Percentiles rank a stretch among this genome's conserved stretches.
Conservation (phyloP, 2,329 filamentous ascomycete genomes). For the Emmonsia crescens region DNA sequence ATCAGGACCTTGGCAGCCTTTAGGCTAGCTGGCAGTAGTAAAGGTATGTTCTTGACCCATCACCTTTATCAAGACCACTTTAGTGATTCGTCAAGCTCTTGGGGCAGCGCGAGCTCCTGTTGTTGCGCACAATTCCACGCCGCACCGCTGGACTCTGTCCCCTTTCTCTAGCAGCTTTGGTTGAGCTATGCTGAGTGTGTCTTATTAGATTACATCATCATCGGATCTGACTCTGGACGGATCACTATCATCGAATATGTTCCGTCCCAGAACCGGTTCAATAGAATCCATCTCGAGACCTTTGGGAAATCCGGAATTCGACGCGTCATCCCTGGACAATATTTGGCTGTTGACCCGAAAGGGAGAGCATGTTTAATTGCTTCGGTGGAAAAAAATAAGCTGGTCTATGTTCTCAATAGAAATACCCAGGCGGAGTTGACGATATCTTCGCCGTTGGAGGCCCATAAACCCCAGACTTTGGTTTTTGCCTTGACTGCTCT, state of each 20-base stretch:
- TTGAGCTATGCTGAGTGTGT: conserved; percentile 34
- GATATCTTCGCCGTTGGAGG: conserved; percentile 93
- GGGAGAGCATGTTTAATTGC: conserved; percentile 90
- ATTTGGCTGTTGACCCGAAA: conserved; percentile 89
- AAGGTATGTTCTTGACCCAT: conserved; percentile 57
- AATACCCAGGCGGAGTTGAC: conserved; percentile 90
- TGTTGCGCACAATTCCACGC: conserved; percentile 7
- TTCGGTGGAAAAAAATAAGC: conserved; percentile 96
- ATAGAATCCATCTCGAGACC: conserved; percentile 85
- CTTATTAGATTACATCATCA: conserved; percentile 77
- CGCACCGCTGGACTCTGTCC: conserved; percentile 10
- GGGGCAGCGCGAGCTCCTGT: conserved; percentile 40
- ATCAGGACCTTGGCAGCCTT: conserved; percentile 83
- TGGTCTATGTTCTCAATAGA: conserved; percentile 95
- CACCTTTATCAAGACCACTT: conserved; percentile 37
- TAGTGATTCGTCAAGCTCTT: conserved; percentile 61
- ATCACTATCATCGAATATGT: conserved; percentile 91
- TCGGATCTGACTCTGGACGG: conserved; percentile 89
- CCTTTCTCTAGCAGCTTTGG: conserved; percentile 8
- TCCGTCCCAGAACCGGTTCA: conserved; percentile 74
- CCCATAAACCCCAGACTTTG: conserved; percentile 82
- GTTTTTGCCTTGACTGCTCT: conserved; percentile 80
- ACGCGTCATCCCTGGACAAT: conserved; percentile 89
- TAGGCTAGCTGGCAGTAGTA: conserved; percentile 81
- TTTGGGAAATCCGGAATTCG: conserved; percentile 95